A percentile compares a stretch with the other conserved stretches of the same genome.
phyloP scores from a whole-genome alignment of 768 basidiomycete species.

The Rhodotorula kratochvilovae region DNA sequence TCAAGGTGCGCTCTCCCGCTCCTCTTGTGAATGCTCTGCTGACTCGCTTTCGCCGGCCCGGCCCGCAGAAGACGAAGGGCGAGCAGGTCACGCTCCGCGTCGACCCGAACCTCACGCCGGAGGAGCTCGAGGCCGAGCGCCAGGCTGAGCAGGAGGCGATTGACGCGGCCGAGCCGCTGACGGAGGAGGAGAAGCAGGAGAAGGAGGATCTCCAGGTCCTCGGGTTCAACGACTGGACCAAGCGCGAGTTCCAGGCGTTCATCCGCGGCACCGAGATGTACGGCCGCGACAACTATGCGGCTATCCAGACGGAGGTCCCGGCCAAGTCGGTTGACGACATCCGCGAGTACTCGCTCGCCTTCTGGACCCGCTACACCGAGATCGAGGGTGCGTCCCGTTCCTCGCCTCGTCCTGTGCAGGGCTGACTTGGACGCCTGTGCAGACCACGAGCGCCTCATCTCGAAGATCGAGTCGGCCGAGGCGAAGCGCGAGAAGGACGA shows the following conservation, averaged over 20 bases:
- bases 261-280: conserved; percentile 70
- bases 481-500: conserved; percentile 78
- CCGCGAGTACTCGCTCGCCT: conserved; percentile 69
- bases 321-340: conserved; percentile 73
- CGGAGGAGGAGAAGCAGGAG: conserved; percentile 74
- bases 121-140: conserved; percentile 77
- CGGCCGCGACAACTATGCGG: conserved; percentile 53
- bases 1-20: conserved; percentile 56
- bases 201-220: conserved; percentile 72
- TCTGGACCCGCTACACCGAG: conserved; percentile 84
- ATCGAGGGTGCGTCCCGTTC: conserved; percentile 59
- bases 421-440: no score
- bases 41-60: conserved; percentile 44
- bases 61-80: conserved; percentile 45
- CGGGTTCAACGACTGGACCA: conserved; percentile 87
- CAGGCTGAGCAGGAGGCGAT: conserved; percentile 76
- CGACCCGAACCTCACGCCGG: conserved; percentile 70
- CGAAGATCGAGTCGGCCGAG: conserved; percentile 83
- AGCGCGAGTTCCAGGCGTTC: conserved; percentile 89
- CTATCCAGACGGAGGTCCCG: conserved; percentile 71
- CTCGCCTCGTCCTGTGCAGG: no score
- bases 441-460: conserved; percentile 75
- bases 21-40: background rate
- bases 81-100: conserved; percentile 55
- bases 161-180: conserved; percentile 82